phyloP scores from a whole-genome alignment of 2,329 filamentous ascomycete genomes.

The Huntiella savannae region DNA sequence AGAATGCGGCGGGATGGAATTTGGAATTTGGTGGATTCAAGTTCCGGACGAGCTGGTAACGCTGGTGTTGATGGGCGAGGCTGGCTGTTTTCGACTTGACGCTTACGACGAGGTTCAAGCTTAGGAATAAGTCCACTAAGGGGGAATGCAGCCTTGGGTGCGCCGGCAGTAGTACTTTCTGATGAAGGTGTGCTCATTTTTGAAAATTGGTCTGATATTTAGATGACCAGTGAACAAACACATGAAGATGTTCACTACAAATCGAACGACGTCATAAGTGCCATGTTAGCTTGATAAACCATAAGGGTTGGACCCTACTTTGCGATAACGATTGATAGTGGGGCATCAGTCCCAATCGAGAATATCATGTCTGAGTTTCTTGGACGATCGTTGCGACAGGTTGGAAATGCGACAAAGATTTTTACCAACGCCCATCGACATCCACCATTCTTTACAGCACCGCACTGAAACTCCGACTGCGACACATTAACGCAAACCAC shows the following conservation, averaged over 20 bases:
- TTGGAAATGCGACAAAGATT: too few species aligned
- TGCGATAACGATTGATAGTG: not conserved
- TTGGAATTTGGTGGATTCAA: constrained; percentile 40
- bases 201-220: not conserved
- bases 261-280: constrained; percentile 5
- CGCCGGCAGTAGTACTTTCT: too few species aligned
- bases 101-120: constrained; percentile 43
- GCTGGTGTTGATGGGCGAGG: constrained; percentile 59
- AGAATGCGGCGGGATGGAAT: constrained; percentile 63
- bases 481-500: not conserved
- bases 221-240: not conserved
- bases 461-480: too few species aligned
- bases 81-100: constrained; percentile 28
- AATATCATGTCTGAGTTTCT: not conserved
- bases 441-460: too few species aligned
- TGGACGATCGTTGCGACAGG: not conserved
- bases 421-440: too few species aligned
- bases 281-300: not conserved
- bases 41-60: constrained; percentile 42
- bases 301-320: not conserved
- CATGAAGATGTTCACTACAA: not conserved
- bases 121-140: constrained; percentile 42
- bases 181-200: not conserved
- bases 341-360: not conserved
- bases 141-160: not conserved